These are phyloP conservation scores for Dactylella cylindrospora DNA, from an alignment of 2,329 filamentous ascomycete genomes.

Conservation along the genomic window DNA sequence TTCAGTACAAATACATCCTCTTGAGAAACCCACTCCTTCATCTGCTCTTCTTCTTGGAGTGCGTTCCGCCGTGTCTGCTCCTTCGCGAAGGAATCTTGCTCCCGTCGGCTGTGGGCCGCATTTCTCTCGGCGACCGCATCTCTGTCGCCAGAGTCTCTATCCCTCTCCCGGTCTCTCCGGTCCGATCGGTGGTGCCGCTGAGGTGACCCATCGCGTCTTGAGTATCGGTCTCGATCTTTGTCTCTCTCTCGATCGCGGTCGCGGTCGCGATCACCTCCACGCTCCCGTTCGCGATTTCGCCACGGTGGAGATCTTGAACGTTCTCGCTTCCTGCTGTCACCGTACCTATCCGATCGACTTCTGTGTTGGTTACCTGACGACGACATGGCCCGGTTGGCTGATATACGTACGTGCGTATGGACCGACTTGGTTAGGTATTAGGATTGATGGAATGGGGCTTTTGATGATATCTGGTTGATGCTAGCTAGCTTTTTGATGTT, in stretches of 20 bases:
- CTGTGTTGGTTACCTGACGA: slow-evolving; percentile 40
- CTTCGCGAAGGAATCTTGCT: slow-evolving; percentile 48
- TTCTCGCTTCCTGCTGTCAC: slow-evolving; percentile 29
- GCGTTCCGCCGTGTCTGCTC: slow-evolving; percentile 49
- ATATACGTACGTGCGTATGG: slow-evolving; percentile 13
- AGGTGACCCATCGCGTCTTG: slow-evolving; percentile 26
- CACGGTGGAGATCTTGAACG: slow-evolving; percentile 40
- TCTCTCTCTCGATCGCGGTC: slow-evolving; percentile 4
- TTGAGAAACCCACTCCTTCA: slow-evolving; percentile 81
- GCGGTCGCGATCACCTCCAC: slow-evolving; percentile 2
- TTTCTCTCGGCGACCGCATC: slow-evolving; percentile 10
- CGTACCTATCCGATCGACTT: slow-evolving; percentile 32
- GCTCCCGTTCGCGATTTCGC: slow-evolving; percentile 21
- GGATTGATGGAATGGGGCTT: too few relatives aligned
- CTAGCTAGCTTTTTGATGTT: too few relatives aligned
- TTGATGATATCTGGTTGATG: too few relatives aligned
- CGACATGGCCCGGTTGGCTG: slow-evolving; percentile 17
- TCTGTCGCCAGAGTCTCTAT: slow-evolving; percentile 8
- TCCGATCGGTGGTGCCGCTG: slow-evolving; percentile 13
- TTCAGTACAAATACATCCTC: slow-evolving; percentile 95
- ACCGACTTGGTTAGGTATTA: background rate
- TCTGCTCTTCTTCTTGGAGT: slow-evolving; percentile 74
- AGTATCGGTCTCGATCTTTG: slow-evolving; percentile 11
- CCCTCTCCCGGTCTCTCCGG: slow-evolving; percentile 11
- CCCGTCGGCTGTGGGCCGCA: slow-evolving; percentile 25